A percentile compares a stretch with the other conserved stretches of the same genome.
Evolutionary conservation across 2,329 filamentous ascomycete species (phyloP).

Genomic region (Diatrype stigma): DNA sequence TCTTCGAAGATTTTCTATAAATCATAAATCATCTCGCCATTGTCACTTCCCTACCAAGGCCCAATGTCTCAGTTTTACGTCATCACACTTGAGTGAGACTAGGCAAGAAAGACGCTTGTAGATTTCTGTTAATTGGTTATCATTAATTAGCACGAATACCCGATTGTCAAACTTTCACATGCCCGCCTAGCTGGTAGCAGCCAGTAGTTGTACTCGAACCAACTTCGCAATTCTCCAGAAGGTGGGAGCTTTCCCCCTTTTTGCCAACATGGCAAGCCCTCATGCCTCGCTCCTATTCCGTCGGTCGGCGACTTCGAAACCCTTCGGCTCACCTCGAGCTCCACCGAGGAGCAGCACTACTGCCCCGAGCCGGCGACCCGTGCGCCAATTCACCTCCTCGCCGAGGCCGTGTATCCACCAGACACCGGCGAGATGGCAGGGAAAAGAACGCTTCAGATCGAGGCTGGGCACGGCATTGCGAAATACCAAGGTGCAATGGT

Average conservation of each 20-base stretch:
- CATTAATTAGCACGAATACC: no score
- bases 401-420: slow-evolving; percentile 36
- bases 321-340: slow-evolving; percentile 11
- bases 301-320: slow-evolving; percentile 8
- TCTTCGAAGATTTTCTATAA: no score
- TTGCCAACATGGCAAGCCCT: slow-evolving; percentile 20
- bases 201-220: no score
- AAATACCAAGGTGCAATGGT: slow-evolving; percentile 70
- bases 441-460: slow-evolving; percentile 42
- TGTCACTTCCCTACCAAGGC: background rate
- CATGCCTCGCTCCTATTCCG: background rate
- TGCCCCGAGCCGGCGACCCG: slow-evolving; percentile 13
- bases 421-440: slow-evolving; percentile 38
- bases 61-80: background rate
- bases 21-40: no score
- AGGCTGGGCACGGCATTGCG: slow-evolving; percentile 46
- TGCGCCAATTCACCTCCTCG: slow-evolving; percentile 18
- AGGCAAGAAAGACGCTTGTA: background rate
- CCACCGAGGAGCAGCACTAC: slow-evolving; percentile 15
- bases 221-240: no score
- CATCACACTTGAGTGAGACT: background rate
- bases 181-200: background rate
- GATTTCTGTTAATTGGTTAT: no score
- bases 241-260: no score
- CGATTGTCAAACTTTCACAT: background rate